phyloP scores from a whole-genome alignment of 106 monocot species.

The Acanthochlamys bracteata region DNA sequence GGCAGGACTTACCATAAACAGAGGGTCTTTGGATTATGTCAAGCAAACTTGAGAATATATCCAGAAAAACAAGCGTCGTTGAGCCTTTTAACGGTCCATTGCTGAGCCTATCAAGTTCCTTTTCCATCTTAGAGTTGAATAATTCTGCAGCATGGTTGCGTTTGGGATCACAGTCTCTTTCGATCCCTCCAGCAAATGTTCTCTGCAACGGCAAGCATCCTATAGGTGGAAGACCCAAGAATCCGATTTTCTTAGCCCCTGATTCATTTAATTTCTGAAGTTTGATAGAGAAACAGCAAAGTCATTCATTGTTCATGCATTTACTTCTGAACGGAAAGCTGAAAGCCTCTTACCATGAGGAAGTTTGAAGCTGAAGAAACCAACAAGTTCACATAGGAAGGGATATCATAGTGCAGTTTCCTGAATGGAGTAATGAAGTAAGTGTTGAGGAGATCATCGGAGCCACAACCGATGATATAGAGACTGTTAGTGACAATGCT shows the following conservation, averaged over 20 bases:
- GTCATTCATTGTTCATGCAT: too few relatives aligned
- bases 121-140: neutral
- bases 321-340: too few relatives aligned
- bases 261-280: slow-evolving; percentile 14
- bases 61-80: slow-evolving; percentile 1
- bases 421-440: slow-evolving; percentile 31
- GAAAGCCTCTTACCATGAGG: slow-evolving; percentile 13
- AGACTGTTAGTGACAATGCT: slow-evolving; percentile 20
- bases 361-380: slow-evolving; percentile 29
- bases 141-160: slow-evolving; percentile 1
- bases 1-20: slow-evolving; percentile 1
- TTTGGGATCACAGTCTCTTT: neutral
- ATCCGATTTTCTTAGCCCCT: slow-evolving; percentile 25
- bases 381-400: slow-evolving; percentile 23
- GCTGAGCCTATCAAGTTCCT: neutral
- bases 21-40: slow-evolving; percentile 1
- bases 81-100: neutral
- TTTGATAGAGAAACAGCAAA: neutral
- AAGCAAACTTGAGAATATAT: neutral
- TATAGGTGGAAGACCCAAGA: slow-evolving; percentile 29
- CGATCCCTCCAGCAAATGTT: slow-evolving; percentile 13
- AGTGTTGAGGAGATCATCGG: slow-evolving; percentile 28
- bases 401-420: slow-evolving; percentile 23
- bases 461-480: slow-evolving; percentile 21
- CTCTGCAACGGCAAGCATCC: slow-evolving; percentile 40